A percentile compares a stretch with the other conserved stretches of the same genome.
Conservation (phyloP, 1,284 basidiomycete genomes). For the Uromyces viciae-fabae region DNA sequence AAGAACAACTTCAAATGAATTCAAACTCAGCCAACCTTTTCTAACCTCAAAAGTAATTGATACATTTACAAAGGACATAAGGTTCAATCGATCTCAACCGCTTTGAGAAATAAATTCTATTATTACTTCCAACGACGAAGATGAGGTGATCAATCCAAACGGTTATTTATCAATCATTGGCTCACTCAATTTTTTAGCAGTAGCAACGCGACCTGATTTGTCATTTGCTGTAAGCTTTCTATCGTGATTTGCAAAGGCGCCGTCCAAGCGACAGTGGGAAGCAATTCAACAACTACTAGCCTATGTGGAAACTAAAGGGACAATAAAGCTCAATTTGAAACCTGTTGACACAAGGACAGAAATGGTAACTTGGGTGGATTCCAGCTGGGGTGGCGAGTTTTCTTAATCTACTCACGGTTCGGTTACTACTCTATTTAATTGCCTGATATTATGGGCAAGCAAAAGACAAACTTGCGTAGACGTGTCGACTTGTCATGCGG, state of each 20-base stretch:
- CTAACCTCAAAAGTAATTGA: background rate
- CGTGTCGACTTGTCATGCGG: background rate
- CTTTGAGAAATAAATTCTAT: background rate
- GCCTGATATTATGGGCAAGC: background rate
- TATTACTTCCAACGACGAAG: background rate
- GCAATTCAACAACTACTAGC: background rate
- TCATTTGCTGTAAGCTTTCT: constrained; percentile 17
- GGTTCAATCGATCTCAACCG: background rate
- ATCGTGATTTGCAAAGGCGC: background rate
- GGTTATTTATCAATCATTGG: constrained; percentile 18
- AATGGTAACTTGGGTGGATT: background rate
- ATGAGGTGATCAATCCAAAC: background rate
- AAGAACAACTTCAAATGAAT: too few relatives aligned
- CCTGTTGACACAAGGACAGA: background rate
- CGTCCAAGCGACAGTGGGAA: background rate
- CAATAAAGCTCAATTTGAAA: background rate
- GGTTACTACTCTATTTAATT: background rate
- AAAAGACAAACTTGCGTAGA: background rate
- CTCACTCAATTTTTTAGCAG: constrained; percentile 3
- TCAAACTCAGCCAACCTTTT: background rate
- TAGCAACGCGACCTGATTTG: constrained; percentile 6
- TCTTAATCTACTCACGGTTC: background rate
- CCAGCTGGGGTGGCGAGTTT: constrained; percentile 15
- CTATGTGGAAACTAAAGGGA: background rate
- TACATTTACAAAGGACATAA: background rate